These are phyloP conservation scores for Botrytis pseudocinerea DNA, from an alignment of 2,329 filamentous ascomycete genomes.

Conservation along the genomic window DNA sequence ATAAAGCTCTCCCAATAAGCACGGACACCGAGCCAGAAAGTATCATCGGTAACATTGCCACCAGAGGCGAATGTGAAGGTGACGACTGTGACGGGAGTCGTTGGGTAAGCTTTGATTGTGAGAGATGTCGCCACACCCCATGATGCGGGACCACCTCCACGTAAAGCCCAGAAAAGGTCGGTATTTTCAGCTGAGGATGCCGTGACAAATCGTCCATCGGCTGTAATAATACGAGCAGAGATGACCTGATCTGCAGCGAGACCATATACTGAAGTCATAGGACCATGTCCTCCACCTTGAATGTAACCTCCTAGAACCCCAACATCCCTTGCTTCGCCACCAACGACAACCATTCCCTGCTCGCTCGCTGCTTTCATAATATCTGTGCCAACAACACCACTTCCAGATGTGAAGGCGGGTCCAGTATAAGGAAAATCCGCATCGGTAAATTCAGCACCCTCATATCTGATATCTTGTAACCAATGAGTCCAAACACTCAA, in stretches of 20 bases:
- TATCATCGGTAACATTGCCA: constrained; percentile 46
- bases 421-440: constrained; percentile 38
- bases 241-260: constrained; percentile 57
- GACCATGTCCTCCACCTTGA: constrained; percentile 61
- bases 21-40: constrained; percentile 53
- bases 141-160: constrained; percentile 43
- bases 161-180: constrained; percentile 35
- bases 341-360: constrained; percentile 49
- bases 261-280: constrained; percentile 54
- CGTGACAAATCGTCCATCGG: constrained; percentile 30
- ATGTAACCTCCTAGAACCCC: constrained; percentile 50
- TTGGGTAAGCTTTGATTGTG: constrained; percentile 52
- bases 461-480: constrained; percentile 45
- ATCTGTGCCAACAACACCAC: constrained; percentile 47
- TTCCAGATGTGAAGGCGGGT: constrained; percentile 43
- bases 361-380: constrained; percentile 46
- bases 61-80: constrained; percentile 51
- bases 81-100: constrained; percentile 41
- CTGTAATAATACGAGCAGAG: constrained; percentile 30
- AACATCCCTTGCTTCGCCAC: constrained; percentile 48
- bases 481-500: constrained; percentile 52
- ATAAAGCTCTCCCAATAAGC: constrained; percentile 50
- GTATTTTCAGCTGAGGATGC: constrained; percentile 29
- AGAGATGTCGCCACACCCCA: constrained; percentile 61
- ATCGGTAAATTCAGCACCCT: constrained; percentile 39